Percentiles rank a stretch among this genome's conserved stretches.
Evolutionary conservation across 2,329 filamentous ascomycete species (phyloP).

Genomic region (Colletotrichum godetiae): DNA sequence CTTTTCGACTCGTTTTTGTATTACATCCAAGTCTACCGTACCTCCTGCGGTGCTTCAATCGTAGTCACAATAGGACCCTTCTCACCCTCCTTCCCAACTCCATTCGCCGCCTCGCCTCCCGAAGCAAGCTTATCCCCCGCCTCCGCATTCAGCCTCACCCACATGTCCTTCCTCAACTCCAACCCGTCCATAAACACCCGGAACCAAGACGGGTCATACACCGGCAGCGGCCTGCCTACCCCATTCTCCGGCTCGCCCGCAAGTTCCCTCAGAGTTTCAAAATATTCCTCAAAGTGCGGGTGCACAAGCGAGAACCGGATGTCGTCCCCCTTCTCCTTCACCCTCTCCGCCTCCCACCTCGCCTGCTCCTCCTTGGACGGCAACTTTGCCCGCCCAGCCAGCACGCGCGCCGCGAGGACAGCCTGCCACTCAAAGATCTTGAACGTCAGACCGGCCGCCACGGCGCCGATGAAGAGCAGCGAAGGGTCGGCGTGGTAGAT

Average conservation of each 20-base stretch:
- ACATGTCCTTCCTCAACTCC: constrained; percentile 67
- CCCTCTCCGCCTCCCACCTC: constrained; percentile 67
- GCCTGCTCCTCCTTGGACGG: constrained; percentile 61
- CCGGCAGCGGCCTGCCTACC: constrained; percentile 56
- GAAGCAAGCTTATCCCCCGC: constrained; percentile 13
- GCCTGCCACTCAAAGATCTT: constrained; percentile 78
- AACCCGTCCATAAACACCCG: constrained; percentile 64
- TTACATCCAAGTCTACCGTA: not conserved
- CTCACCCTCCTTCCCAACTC: not conserved
- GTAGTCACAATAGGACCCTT: constrained; percentile 10
- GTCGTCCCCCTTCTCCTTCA: constrained; percentile 66
- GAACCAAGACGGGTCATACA: constrained; percentile 59
- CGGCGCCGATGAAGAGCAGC: constrained; percentile 69
- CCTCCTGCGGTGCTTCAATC: constrained; percentile 12
- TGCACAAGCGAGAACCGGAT: constrained; percentile 66
- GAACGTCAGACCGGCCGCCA: constrained; percentile 70
- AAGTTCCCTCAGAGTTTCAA: constrained; percentile 64
- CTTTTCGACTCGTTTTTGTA: not conserved
- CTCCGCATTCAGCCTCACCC: constrained; percentile 60
- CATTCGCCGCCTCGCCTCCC: not conserved
- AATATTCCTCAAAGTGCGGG: constrained; percentile 74
- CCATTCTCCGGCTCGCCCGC: constrained; percentile 57
- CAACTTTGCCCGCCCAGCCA: constrained; percentile 64
- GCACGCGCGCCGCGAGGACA: constrained; percentile 68
- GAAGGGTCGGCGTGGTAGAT: constrained; percentile 66